phyloP scores from a whole-genome alignment of 2,329 filamentous ascomycete genomes.

The Neurospora sp. region DNA sequence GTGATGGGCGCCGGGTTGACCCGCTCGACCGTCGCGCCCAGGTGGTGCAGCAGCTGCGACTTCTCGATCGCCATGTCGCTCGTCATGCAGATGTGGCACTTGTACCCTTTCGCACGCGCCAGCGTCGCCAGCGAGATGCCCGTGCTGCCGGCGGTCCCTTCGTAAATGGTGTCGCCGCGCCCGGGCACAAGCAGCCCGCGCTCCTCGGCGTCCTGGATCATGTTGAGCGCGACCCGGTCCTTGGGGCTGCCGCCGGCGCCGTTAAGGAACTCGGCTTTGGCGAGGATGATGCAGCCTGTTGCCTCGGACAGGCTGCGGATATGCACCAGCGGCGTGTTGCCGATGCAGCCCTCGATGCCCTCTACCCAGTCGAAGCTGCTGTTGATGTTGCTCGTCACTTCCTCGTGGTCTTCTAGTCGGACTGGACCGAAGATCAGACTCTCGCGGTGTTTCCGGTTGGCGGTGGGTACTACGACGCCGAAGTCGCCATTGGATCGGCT shows the following conservation, averaged over 20 bases:
- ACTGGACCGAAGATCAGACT: conserved; percentile 35
- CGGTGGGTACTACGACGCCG: neutral
- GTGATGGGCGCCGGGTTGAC: conserved; percentile 88
- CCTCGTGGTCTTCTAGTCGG: conserved; percentile 46
- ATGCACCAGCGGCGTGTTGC: conserved; percentile 80
- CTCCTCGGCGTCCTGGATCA: conserved; percentile 76
- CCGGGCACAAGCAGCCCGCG: conserved; percentile 65
- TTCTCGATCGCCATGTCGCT: conserved; percentile 85
- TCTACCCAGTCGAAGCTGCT: conserved; percentile 43
- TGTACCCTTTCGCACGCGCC: conserved; percentile 78
- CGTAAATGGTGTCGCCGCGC: conserved; percentile 89
- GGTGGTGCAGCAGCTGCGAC: conserved; percentile 73
- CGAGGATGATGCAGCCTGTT: conserved; percentile 82
- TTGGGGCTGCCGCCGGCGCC: conserved; percentile 91
- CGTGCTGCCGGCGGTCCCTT: conserved; percentile 92
- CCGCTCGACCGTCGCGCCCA: conserved; percentile 86
- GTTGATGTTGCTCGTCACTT: conserved; percentile 14
- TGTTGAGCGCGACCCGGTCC: conserved; percentile 83
- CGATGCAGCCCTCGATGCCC: conserved; percentile 86
- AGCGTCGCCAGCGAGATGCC: conserved; percentile 90
- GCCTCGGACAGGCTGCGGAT: conserved; percentile 78
- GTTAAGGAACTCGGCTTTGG: conserved; percentile 94
- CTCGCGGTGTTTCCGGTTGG: neutral
- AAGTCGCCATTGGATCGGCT: neutral
- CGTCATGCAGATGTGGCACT: conserved; percentile 95